Conservation (phyloP, 2,329 filamentous ascomycete species). For the Aspergillus fischeri region DNA sequence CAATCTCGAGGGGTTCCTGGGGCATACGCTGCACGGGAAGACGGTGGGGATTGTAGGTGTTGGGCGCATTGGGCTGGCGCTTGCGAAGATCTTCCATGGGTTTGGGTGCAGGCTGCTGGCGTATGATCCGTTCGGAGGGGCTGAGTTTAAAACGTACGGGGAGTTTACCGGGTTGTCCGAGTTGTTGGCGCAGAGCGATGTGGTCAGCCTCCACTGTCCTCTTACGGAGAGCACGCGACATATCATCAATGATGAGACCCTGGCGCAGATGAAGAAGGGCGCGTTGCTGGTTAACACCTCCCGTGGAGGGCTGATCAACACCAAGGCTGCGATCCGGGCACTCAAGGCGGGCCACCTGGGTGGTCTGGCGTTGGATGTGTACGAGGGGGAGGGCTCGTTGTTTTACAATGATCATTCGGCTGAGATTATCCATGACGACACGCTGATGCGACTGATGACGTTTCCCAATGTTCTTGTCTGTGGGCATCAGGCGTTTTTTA, state of each 20-base stretch:
- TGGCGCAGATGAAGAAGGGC: constrained; percentile 55
- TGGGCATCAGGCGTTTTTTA: constrained; percentile 68
- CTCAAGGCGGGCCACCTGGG: constrained; percentile 59
- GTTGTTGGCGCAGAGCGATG: constrained; percentile 54
- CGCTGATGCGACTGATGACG: constrained; percentile 62
- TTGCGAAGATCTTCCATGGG: constrained; percentile 59
- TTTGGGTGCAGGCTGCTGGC: constrained; percentile 63
- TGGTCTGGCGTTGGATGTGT: constrained; percentile 64
- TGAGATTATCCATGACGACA: constrained; percentile 63
- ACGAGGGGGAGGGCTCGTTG: constrained; percentile 57
- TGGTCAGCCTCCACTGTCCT: constrained; percentile 64
- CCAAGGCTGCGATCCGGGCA: constrained; percentile 55
- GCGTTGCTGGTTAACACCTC: constrained; percentile 63
- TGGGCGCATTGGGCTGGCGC: constrained; percentile 61
- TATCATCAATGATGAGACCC: constrained; percentile 54
- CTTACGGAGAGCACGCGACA: constrained; percentile 57
- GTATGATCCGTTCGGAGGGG: constrained; percentile 54
- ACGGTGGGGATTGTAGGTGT: constrained; percentile 64
- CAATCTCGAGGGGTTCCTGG: constrained; percentile 56
- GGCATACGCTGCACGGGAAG: constrained; percentile 58
- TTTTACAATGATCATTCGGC: constrained; percentile 65
- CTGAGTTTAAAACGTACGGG: constrained; percentile 48
- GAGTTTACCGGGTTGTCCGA: constrained; percentile 52
- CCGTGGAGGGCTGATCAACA: constrained; percentile 61
- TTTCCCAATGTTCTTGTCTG: constrained; percentile 65